Evolutionary conservation across 257 asterid genomes (phyloP), one percentile per base, ranked within the genome.

Genomic region (Perilla frutescens): DNA sequence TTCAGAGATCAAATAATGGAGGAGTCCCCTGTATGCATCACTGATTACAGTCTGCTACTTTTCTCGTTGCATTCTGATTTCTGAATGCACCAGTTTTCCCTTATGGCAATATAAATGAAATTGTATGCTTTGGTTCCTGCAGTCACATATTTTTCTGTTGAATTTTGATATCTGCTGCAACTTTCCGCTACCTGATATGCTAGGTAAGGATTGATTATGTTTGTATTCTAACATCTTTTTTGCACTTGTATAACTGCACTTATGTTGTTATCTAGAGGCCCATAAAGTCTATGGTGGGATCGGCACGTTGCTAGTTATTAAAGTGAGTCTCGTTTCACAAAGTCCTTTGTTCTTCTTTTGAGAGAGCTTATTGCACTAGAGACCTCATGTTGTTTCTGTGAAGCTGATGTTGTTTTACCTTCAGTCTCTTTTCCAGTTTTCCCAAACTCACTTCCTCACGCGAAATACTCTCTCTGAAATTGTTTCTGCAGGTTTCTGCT

Each of bases 111-210:
- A 76, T 80, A 36, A 62, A 41, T 72, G 77, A 71, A 47, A 57
- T 34, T 20, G 20, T 71, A 10, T 20, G 71, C 29, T 59, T 75
- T 79, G 68, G 62, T 78, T 76, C 34, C 39, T 76, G 80, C 91
- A 91, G 96, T 89, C 97, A 0, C 91, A 87, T 71, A 86, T 91
- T 59, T 84, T 91, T 77, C 76, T 91, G 85, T 81, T 91, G 88
- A 91, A 91, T 62, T 87, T 83, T 81, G 93, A 91, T 66, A 91
- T 91, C 73, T 91, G 97, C 89, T 91, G 96, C 90, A 89, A 74
- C 81, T 91, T 87, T 75, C 93, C 93, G 48, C 82, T 91, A 70
- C 82, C 90, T 31, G 83, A 79, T 81, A 84, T 91, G 91, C 84
- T 91, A 66, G 97, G 97, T 91, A 81, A 76, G 72, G 43, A 62